These are phyloP conservation scores for Canna indica DNA, from an alignment of 176 grass and related monocot genomes.

Conservation along the genomic window DNA sequence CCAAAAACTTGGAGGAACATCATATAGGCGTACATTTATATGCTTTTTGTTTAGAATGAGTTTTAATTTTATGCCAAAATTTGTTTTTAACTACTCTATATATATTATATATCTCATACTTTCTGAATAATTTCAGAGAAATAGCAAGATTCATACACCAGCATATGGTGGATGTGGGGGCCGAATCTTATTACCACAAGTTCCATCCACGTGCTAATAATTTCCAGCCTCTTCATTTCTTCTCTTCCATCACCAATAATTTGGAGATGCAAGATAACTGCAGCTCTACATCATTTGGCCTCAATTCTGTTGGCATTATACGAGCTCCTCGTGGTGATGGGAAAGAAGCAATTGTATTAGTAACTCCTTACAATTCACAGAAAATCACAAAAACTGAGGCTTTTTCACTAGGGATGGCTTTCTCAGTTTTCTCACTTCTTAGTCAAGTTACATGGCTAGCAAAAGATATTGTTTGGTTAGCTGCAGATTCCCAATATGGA, in stretches of 20 bases:
- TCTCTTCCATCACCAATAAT: constrained; percentile 43
- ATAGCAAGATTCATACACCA: constrained; percentile 47
- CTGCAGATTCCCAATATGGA: constrained; percentile 76
- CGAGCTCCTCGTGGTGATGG: constrained; percentile 88
- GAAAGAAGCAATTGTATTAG: constrained; percentile 89
- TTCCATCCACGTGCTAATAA: constrained; percentile 43
- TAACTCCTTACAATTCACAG: constrained; percentile 80
- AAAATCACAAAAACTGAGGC: constrained; percentile 42
- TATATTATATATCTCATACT: neutral
- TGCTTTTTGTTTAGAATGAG: too few relatives aligned
- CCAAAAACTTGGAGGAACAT: too few relatives aligned
- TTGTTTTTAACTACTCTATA: neutral
- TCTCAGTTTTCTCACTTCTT: constrained; percentile 82
- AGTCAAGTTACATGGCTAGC: constrained; percentile 64
- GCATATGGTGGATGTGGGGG: constrained; percentile 55
- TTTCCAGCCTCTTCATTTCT: constrained; percentile 70
- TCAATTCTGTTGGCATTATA: constrained; percentile 70
- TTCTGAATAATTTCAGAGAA: constrained; percentile 41
- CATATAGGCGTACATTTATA: too few relatives aligned
- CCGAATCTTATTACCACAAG: constrained; percentile 73
- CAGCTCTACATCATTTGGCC: constrained; percentile 32
- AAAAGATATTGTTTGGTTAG: constrained; percentile 90
- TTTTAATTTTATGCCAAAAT: too few relatives aligned
- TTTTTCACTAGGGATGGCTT: constrained; percentile 70
- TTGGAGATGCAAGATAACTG: constrained; percentile 27